phyloP scores from a whole-genome alignment of 2,329 filamentous ascomycete genomes.

The Neofusicoccum sp. region DNA sequence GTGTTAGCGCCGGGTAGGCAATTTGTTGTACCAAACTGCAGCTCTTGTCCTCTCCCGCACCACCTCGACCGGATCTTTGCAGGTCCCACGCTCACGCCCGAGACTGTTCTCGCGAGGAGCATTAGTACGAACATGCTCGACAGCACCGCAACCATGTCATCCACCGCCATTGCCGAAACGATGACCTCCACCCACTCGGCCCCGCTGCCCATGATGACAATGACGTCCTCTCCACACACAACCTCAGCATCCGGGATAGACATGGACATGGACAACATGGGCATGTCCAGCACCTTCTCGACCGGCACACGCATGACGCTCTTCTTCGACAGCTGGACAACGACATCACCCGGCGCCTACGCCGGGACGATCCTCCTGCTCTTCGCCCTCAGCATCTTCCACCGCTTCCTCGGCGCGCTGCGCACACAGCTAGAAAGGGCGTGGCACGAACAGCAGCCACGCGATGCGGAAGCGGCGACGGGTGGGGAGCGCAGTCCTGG shows the following conservation, averaged over 20 bases:
- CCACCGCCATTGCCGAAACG: too few species aligned
- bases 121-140: background rate
- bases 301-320: conserved; percentile 33
- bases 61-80: too few species aligned
- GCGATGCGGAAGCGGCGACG: background rate
- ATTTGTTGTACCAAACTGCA: background rate
- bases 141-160: background rate
- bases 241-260: background rate
- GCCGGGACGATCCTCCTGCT: conserved; percentile 32
- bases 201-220: background rate
- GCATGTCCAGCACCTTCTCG: conserved; percentile 34
- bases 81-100: too few species aligned
- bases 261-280: background rate
- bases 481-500: background rate
- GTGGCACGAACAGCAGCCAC: conserved; percentile 1
- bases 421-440: conserved; percentile 30
- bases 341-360: conserved; percentile 31
- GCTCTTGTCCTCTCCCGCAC: background rate
- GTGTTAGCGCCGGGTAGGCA: too few species aligned
- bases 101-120: background rate
- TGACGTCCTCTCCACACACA: background rate
- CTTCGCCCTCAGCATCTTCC: conserved; percentile 32
- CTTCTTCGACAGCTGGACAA: conserved; percentile 34
- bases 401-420: conserved; percentile 35
- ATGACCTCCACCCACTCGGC: background rate